These are phyloP conservation scores for Sporisorium scitamineum DNA, from an alignment of 1,284 basidiomycete genomes.

Conservation along the genomic window DNA sequence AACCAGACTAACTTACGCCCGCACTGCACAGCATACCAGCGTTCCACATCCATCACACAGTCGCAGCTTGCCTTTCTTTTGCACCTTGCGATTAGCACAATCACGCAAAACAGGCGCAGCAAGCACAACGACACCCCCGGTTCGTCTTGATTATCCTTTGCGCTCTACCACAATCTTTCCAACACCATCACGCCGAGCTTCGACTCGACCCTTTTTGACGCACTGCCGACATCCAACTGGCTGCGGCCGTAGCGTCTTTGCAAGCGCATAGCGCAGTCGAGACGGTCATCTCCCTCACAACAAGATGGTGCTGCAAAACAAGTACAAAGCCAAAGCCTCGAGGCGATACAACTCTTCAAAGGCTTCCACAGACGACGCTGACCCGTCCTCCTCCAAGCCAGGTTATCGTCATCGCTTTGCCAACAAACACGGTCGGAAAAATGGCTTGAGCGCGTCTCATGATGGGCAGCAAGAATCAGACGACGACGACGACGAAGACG, in stretches of 20 bases:
- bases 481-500: constrained; percentile 3
- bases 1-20: too few relatives aligned
- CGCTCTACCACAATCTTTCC: not conserved
- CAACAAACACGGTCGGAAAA: constrained; percentile 16
- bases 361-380: constrained; percentile 15
- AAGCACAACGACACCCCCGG: not conserved
- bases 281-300: not conserved
- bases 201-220: not conserved
- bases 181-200: constrained; percentile 4
- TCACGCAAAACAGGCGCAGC: not conserved
- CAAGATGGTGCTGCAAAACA: constrained; percentile 68
- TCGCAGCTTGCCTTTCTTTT: too few relatives aligned
- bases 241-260: constrained; percentile 19
- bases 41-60: not conserved
- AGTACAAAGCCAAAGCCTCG: constrained; percentile 68
- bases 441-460: constrained; percentile 8
- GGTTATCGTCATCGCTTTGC: constrained; percentile 29
- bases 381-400: constrained; percentile 21
- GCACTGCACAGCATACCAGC: not conserved
- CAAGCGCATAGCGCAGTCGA: constrained; percentile 11
- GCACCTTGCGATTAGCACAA: not conserved
- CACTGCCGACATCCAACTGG: constrained; percentile 5
- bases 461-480: constrained; percentile 9
- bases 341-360: constrained; percentile 54
- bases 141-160: not conserved